Percentiles rank a stretch among this genome's conserved stretches.
Evolutionary conservation across 2,329 filamentous ascomycete species (phyloP).

Genomic region (Ophiostoma sp.): DNA sequence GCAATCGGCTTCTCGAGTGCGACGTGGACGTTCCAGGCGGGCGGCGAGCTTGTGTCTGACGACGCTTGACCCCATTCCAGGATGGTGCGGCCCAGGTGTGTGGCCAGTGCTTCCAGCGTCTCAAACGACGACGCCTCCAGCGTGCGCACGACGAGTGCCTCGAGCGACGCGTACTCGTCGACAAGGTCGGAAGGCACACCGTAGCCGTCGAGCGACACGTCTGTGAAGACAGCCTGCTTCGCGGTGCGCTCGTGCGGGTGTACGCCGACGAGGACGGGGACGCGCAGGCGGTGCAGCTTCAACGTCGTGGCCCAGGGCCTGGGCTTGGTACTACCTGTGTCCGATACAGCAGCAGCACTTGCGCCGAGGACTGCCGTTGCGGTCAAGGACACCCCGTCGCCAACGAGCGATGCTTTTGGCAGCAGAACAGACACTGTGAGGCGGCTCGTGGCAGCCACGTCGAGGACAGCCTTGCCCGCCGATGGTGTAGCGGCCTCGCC

Average conservation of each 20-base stretch:
- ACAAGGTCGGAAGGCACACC: conserved; percentile 40
- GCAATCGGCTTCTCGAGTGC: conserved; percentile 67
- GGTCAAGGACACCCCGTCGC: conserved; percentile 25
- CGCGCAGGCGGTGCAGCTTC: conserved; percentile 51
- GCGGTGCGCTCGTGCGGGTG: conserved; percentile 61
- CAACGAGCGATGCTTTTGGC: conserved; percentile 56
- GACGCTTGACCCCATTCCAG: conserved; percentile 33
- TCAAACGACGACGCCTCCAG: conserved; percentile 54
- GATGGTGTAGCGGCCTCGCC: conserved; percentile 28
- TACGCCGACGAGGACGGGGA: conserved; percentile 66
- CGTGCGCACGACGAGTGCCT: conserved; percentile 54
- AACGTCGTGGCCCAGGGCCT: conserved; percentile 32
- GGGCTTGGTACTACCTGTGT: not conserved
- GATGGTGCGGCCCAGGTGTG: conserved; percentile 43
- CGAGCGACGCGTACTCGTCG: conserved; percentile 46
- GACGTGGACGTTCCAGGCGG: conserved; percentile 50
- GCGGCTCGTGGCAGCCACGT: conserved; percentile 37
- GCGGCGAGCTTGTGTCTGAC: conserved; percentile 35
- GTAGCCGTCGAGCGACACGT: conserved; percentile 48
- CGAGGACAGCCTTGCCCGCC: conserved; percentile 31
- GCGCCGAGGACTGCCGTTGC: conserved; percentile 27
- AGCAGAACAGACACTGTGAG: conserved; percentile 52
- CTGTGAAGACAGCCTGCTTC: conserved; percentile 24
- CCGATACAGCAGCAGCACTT: not conserved
- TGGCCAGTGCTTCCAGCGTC: conserved; percentile 57